Evolutionary conservation across 148 eudicot species (phyloP).

Genomic region (Salicornia ramosissima): DNA sequence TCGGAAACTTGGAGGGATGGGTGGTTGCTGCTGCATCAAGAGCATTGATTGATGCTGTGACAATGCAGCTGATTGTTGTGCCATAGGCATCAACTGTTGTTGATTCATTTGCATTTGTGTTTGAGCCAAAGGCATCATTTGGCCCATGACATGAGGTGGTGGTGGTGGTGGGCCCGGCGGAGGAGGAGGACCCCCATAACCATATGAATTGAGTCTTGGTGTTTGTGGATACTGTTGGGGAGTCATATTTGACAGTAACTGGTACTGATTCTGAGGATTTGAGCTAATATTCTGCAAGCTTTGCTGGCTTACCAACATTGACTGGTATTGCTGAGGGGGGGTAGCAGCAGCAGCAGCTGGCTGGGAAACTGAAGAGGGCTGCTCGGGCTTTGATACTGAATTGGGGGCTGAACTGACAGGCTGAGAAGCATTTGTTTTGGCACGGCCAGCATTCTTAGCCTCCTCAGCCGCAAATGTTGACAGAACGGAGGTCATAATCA

Average conservation of each 20-base stretch:
- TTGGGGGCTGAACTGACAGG: conserved; percentile 29
- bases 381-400: conserved; percentile 34
- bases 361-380: conserved; percentile 30
- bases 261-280: conserved; percentile 50
- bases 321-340: conserved; percentile 44
- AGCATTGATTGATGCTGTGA: conserved; percentile 38
- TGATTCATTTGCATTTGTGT: conserved; percentile 48
- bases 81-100: conserved; percentile 29
- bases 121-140: conserved; percentile 49
- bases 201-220: conserved; percentile 40
- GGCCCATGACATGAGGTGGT: conserved; percentile 39
- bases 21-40: conserved; percentile 45
- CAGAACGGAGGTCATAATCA: conserved; percentile 85
- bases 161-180: conserved; percentile 50
- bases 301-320: conserved; percentile 46
- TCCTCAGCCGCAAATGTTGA: conserved; percentile 93
- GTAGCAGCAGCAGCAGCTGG: conserved; percentile 28
- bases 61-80: conserved; percentile 32
- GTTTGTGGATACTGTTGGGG: conserved; percentile 67
- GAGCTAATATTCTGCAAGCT: conserved; percentile 38
- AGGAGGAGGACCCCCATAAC: conserved; percentile 50
- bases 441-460: conserved; percentile 58
- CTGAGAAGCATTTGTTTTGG: conserved; percentile 34
- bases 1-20: conserved; percentile 58
- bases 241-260: conserved; percentile 36